phyloP scores from a whole-genome alignment of 1,284 basidiomycete species.

The Puccinia sorghi region DNA sequence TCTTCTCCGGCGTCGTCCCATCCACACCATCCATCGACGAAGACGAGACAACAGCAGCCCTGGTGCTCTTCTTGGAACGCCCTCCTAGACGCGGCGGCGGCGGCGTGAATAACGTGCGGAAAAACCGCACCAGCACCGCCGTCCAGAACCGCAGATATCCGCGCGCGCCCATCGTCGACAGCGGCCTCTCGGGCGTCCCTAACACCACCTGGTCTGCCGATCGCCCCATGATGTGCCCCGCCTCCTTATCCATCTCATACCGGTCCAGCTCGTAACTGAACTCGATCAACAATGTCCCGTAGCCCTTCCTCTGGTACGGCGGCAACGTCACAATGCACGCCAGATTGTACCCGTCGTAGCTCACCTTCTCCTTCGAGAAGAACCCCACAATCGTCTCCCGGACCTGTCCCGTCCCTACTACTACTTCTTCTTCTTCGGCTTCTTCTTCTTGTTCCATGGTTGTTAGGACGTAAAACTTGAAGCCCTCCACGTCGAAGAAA shows the following conservation, averaged over 20 bases:
- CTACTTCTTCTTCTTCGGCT: constrained; percentile 63
- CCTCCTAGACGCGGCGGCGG: constrained; percentile 26
- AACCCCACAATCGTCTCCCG: constrained; percentile 84
- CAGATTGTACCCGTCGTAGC: constrained; percentile 95
- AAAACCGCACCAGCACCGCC: constrained; percentile 76
- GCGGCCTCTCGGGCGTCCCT: constrained; percentile 90
- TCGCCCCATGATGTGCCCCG: not conserved
- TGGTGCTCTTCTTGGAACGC: constrained; percentile 60
- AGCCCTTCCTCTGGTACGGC: constrained; percentile 84
- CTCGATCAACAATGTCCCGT: constrained; percentile 94
- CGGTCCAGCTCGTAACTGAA: constrained; percentile 69
- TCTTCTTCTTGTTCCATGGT: constrained; percentile 63
- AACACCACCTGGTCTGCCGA: constrained; percentile 64
- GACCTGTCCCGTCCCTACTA: constrained; percentile 64
- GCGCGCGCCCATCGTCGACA: constrained; percentile 86
- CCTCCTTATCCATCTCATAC: not conserved
- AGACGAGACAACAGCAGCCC: constrained; percentile 59
- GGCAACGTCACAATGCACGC: constrained; percentile 96
- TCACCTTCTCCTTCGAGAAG: constrained; percentile 93
- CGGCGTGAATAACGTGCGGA: constrained; percentile 63
- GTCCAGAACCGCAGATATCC: constrained; percentile 93
- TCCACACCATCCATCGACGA: constrained; percentile 57
- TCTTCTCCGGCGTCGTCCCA: constrained; percentile 56
- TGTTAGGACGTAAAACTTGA: constrained; percentile 90
- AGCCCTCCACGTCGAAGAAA: constrained; percentile 73